These are phyloP conservation scores for Hanseniaspora lindneri DNA, from an alignment of 805 yeast species.

Conservation along the genomic window DNA sequence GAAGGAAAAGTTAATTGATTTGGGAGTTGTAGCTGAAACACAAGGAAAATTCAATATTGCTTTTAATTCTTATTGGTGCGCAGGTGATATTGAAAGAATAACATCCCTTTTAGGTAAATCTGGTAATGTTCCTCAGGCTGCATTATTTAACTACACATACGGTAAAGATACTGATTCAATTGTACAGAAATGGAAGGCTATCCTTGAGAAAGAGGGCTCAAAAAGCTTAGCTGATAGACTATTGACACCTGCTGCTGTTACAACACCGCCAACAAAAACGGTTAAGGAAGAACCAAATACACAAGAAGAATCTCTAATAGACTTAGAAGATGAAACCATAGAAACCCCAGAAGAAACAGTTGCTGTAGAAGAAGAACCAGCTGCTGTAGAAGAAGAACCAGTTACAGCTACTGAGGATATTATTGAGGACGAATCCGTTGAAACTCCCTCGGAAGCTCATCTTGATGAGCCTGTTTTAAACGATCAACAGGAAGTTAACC, in stretches of 20 bases:
- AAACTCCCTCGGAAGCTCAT: no score
- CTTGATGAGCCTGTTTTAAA: no score
- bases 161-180: slow-evolving; percentile 38
- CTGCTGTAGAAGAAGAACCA: slow-evolving; percentile 18
- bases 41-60: slow-evolving; percentile 81
- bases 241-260: no score
- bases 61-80: slow-evolving; percentile 81
- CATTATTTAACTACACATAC: slow-evolving; percentile 67
- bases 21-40: slow-evolving; percentile 57
- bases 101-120: slow-evolving; percentile 53
- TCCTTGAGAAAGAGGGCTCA: slow-evolving; percentile 42
- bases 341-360: slow-evolving; percentile 17
- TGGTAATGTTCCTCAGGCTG: slow-evolving; percentile 71
- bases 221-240: slow-evolving; percentile 51
- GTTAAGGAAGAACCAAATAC: slow-evolving; percentile 18
- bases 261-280: slow-evolving; percentile 9
- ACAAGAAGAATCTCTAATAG: slow-evolving; percentile 21
- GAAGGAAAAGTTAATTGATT: slow-evolving; percentile 42
- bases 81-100: slow-evolving; percentile 57
- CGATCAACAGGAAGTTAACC: no score
- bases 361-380: slow-evolving; percentile 27
- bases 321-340: slow-evolving; percentile 19
- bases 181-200: slow-evolving; percentile 57
- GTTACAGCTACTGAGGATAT: slow-evolving; percentile 20
- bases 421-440: not conserved